Evolutionary conservation across 2,329 filamentous ascomycete genomes (phyloP), one percentile per base, ranked within the genome.

Genomic region (Verticillium zaregamsianum): DNA sequence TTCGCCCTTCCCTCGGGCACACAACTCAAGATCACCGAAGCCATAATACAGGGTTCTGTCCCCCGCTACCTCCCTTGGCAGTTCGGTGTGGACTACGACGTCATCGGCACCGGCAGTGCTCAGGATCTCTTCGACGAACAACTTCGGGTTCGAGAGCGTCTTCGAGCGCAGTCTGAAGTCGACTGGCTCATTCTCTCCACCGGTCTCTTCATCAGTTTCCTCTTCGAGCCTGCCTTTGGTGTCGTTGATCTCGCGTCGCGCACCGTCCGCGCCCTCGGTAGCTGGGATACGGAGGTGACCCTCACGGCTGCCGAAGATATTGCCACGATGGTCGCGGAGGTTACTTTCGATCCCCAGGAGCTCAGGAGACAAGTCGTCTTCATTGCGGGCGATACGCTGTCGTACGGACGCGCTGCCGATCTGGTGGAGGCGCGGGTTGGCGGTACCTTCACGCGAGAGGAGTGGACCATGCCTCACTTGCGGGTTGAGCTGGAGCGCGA

Each of bases 71-170:
- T 91, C 20, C 89, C 89, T 0, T 92, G 89, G 89, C 89, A 92
- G 71, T 91, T 88, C 70, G 89, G 89, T 1, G 84, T 90, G 28
- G 86, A 92, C 69, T 92, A 91, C 72, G 88, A 91, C 61, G 70
- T 76, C 32, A 84, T 90, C 17, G 86, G 87, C 0, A 71, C 76
- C 0, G 82, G 83, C 0, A 85, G 82, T 31, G 77, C 83, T 54
- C 87, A 90, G 71, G 82, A 86, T 37, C 69, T 91, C 15, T 91
- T 91, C 66, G 87, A 87, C 62, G 88, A 90, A 77, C 87, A 90
- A 74, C 75, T 88, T 0, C 79, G 80, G 59, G 87, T 90, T 31
- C 73, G 87, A 14, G 72, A 74, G 23, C 60, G 84, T 23, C 73
- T 90, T 7, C 73, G 84, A 1, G 71, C 65, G 0, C 82, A 88